phyloP scores from a whole-genome alignment of 495 filamentous ascomycete species.

The Penicillium chermesinum region DNA sequence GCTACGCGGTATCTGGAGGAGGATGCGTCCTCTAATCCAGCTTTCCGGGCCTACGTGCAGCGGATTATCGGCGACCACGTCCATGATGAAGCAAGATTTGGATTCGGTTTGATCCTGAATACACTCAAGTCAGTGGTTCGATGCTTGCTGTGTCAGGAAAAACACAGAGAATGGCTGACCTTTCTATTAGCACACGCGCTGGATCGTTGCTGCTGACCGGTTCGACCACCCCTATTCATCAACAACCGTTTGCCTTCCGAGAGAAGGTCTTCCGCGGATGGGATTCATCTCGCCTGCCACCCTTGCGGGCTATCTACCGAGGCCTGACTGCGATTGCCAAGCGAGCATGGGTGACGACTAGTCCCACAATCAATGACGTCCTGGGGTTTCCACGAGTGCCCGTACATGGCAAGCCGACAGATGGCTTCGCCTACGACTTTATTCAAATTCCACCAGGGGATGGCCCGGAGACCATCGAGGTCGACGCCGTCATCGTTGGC shows the following conservation, averaged over 20 bases:
- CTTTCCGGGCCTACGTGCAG: constrained; percentile 41
- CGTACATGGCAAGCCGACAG: constrained; percentile 53
- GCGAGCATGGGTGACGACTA: constrained; percentile 54
- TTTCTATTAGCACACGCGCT: constrained; percentile 51
- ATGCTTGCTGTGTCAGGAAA: not conserved
- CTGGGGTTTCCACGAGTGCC: constrained; percentile 60
- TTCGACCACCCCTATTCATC: constrained; percentile 54
- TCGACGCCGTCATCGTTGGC: constrained; percentile 80
- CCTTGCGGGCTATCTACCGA: constrained; percentile 54
- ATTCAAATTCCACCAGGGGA: constrained; percentile 45
- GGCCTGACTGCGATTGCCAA: constrained; percentile 51
- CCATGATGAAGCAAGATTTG: constrained; percentile 44
- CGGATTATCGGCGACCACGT: constrained; percentile 41
- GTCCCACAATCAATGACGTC: constrained; percentile 50
- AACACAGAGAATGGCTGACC: constrained; percentile 1
- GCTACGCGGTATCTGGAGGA: constrained; percentile 45
- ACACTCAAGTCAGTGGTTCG: constrained; percentile 47
- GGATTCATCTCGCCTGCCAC: constrained; percentile 51
- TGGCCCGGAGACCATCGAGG: constrained; percentile 55
- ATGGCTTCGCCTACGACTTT: constrained; percentile 52
- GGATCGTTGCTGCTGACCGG: constrained; percentile 66
- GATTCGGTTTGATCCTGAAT: constrained; percentile 46
- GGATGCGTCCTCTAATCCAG: constrained; percentile 41
- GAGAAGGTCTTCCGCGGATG: constrained; percentile 57
- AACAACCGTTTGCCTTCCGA: constrained; percentile 56